Base-by-base conservation (phyloP, 371 early-diverging fungal genomes). In the Neoconidiobolus thromboides region DNA sequence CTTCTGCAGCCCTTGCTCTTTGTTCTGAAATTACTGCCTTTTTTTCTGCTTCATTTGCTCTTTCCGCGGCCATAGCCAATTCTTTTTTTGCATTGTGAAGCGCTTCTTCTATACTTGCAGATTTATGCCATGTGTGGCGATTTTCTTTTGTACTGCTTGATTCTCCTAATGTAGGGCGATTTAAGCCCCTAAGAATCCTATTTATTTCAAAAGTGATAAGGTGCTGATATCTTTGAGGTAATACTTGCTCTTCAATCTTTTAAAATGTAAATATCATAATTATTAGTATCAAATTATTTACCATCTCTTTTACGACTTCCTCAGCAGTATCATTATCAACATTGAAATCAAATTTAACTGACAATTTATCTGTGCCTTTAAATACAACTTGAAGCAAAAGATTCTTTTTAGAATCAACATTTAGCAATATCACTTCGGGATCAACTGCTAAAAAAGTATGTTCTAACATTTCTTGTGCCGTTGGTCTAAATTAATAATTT, bases 271-370 rank as follows among this genome's bases (percentile, higher is more conserved):
- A 15, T 43, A 38, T 36, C 7, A n/a, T 58, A 58, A 15, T 1
- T 43, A 36, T 14, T 43, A 46, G 26, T 26, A 26, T 26, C 26
- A 26, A 26, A 26, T 26, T 44, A 61, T 43, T 39, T 37, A 58
- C 58, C 90, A 93, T 91, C 69, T 93, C 94, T 46, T 78, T 80
- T 5, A 89, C 88, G 4, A 93, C 90, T 63, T 85, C 83, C 60
- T 91, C 91, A 0, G 91, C 89, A 3, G 92, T 92, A 62, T 93
- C 94, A 3, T 78, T 81, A 44, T 86, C 82, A 4, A 80, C 76
- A 67, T 91, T 85, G 69, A 87, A 92, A 61, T 85, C 84, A 76
- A 93, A 93, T 65, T 87, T 89, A 36, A 92, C 86, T 3, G 89
- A 83, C 9, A 82, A 70, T 59, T 77, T 79, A 64, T 87, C 89